These are phyloP conservation scores for Pichia sp. DNA, from an alignment of 1,139 yeast genomes.

Conservation along the genomic window DNA sequence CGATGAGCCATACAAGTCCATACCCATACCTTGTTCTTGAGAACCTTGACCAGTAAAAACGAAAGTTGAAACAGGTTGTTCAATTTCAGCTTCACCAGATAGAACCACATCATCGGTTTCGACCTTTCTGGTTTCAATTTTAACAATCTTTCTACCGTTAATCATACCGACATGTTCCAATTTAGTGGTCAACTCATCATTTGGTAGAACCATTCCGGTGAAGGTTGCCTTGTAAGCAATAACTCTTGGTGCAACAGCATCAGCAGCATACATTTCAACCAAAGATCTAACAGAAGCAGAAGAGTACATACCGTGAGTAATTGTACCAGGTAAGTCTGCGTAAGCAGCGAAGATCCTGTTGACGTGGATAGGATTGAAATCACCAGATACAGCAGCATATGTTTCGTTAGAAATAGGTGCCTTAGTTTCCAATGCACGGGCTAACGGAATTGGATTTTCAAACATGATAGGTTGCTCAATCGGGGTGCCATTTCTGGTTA, in stretches of 20 bases:
- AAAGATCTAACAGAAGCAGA: slow-evolving; percentile 92
- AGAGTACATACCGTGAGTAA: slow-evolving; percentile 98
- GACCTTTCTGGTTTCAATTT: slow-evolving; percentile 82
- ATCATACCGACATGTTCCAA: slow-evolving; percentile 98
- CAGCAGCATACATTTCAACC: slow-evolving; percentile 99
- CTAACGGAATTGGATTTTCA: slow-evolving; percentile 86
- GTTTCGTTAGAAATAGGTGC: slow-evolving; percentile 90
- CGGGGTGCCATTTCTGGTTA: slow-evolving; percentile 85
- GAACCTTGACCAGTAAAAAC: slow-evolving; percentile 99
- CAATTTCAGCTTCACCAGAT: slow-evolving; percentile 96
- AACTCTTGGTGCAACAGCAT: slow-evolving; percentile 91
- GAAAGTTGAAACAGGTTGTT: slow-evolving; percentile 93
- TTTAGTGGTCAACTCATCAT: slow-evolving; percentile 80
- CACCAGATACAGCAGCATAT: slow-evolving; percentile 96
- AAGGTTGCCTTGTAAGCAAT: slow-evolving; percentile 89
- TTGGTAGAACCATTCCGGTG: slow-evolving; percentile 97
- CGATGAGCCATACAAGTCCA: slow-evolving; percentile 91
- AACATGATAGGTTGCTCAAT: slow-evolving; percentile 91
- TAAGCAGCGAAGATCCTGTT: slow-evolving; percentile 91
- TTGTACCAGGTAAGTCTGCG: slow-evolving; percentile 93
- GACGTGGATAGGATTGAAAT: slow-evolving; percentile 96
- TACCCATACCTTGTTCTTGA: slow-evolving; percentile 99
- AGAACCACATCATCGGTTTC: slow-evolving; percentile 75
- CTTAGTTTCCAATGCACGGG: slow-evolving; percentile 68
- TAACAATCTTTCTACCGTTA: slow-evolving; percentile 95